phyloP scores from a whole-genome alignment of 78 protist species.

The Parvularia atlantis region DNA sequence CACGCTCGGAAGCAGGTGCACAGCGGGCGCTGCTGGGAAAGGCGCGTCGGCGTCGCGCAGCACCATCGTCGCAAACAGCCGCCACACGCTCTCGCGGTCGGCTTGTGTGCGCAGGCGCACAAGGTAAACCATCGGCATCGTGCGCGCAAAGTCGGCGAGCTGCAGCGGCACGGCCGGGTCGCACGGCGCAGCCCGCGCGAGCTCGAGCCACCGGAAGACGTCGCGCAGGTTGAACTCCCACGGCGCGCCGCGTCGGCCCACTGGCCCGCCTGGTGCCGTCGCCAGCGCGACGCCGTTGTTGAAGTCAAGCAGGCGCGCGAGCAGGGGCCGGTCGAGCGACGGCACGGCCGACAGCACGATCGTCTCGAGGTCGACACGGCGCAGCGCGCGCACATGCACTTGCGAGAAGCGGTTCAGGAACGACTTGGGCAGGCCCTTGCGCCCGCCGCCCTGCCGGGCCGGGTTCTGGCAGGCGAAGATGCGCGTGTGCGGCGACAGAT shows the following conservation, averaged over 20 bases:
- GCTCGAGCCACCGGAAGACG: constrained; percentile 85
- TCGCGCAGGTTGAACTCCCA: constrained; percentile 99
- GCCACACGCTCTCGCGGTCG: constrained; percentile 47
- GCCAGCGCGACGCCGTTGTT: constrained; percentile 25
- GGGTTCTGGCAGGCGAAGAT: constrained; percentile 98
- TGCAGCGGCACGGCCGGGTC: neutral
- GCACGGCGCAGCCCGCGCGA: constrained; percentile 20
- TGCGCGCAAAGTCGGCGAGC: constrained; percentile 45
- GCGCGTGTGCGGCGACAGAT: constrained; percentile 62
- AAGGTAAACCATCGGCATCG: constrained; percentile 63
- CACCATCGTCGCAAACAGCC: constrained; percentile 21
- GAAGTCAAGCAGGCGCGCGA: constrained; percentile 57
- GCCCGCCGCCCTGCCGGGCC: constrained; percentile 94
- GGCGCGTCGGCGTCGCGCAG: neutral
- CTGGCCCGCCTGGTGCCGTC: constrained; percentile 33
- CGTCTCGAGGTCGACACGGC: constrained; percentile 52
- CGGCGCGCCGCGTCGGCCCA: constrained; percentile 82
- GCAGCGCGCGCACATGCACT: constrained; percentile 62
- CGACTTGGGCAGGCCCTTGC: constrained; percentile 95
- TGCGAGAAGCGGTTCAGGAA: constrained; percentile 96
- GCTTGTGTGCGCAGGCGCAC: constrained; percentile 71
- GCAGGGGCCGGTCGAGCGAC: neutral
- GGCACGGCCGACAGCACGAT: constrained; percentile 48
- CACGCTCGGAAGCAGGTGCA: constrained; percentile 1
- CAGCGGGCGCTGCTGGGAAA: neutral